These are phyloP conservation scores for Xylona heveae DNA, from an alignment of 495 filamentous ascomycete species.

Conservation along the genomic window DNA sequence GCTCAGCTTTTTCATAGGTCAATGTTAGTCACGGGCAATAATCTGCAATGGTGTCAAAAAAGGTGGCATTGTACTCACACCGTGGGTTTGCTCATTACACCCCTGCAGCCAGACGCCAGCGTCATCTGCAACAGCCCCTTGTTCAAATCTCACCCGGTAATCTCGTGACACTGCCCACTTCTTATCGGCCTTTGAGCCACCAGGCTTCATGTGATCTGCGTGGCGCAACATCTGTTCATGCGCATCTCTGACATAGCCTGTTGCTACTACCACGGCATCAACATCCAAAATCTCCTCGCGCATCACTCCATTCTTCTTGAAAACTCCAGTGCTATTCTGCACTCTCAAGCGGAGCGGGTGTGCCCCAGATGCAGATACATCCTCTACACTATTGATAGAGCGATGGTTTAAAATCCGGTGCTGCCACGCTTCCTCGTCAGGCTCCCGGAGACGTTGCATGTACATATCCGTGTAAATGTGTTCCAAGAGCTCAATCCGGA, in stretches of 20 bases:
- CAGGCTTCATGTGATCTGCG: slow-evolving; percentile 37
- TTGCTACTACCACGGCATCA: slow-evolving; percentile 68
- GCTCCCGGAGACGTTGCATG: slow-evolving; percentile 50
- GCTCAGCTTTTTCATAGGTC: slow-evolving; percentile 29
- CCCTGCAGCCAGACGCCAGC: slow-evolving; percentile 85
- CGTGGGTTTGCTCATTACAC: slow-evolving; percentile 82
- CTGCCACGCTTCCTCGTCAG: slow-evolving; percentile 52
- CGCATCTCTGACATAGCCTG: slow-evolving; percentile 60
- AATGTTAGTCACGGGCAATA: too few relatives aligned
- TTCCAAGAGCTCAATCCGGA: slow-evolving; percentile 71
- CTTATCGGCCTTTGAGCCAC: slow-evolving; percentile 15
- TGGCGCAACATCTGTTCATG: slow-evolving; percentile 59
- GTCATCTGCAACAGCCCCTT: slow-evolving; percentile 34
- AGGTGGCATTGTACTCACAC: slow-evolving; percentile 30
- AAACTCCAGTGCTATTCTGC: slow-evolving; percentile 8
- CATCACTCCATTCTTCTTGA: slow-evolving; percentile 12
- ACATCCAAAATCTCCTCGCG: slow-evolving; percentile 39
- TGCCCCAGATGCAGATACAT: slow-evolving; percentile 18
- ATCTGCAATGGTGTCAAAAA: too few relatives aligned
- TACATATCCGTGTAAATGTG: slow-evolving; percentile 70
- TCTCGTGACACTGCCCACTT: slow-evolving; percentile 31
- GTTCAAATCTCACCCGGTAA: slow-evolving; percentile 51
- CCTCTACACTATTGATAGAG: slow-evolving; percentile 34
- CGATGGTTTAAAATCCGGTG: slow-evolving; percentile 54
- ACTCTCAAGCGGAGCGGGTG: slow-evolving; percentile 16